These are phyloP conservation scores for Malbranchea zuffiana DNA, from an alignment of 2,329 filamentous ascomycete species.

Conservation along the genomic window DNA sequence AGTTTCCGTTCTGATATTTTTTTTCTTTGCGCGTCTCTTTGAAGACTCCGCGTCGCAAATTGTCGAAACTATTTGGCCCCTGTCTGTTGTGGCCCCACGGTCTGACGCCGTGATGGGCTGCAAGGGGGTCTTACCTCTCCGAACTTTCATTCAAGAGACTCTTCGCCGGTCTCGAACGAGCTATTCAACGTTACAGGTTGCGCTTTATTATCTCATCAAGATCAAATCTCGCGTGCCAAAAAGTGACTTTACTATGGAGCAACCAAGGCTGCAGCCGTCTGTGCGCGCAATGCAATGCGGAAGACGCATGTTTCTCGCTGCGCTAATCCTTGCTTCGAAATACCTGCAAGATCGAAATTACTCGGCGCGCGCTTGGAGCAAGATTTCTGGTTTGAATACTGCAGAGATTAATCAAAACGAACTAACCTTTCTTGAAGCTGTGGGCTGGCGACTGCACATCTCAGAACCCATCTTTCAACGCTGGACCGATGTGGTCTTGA, in stretches of 20 bases:
- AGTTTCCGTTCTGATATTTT: conserved; percentile 20
- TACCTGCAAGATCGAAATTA: conserved; percentile 98
- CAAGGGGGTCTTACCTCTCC: conserved; percentile 74
- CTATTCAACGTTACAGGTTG: conserved; percentile 94
- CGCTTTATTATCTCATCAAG: conserved; percentile 88
- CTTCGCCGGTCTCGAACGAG: conserved; percentile 87
- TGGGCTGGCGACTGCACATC: conserved; percentile 92
- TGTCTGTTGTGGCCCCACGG: conserved; percentile 68
- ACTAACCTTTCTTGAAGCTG: conserved; percentile 75
- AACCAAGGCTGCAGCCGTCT: conserved; percentile 59
- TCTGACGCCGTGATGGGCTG: conserved; percentile 53
- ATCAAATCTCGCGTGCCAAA: conserved; percentile 82
- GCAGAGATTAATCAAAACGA: conserved; percentile 96
- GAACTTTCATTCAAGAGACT: conserved; percentile 96
- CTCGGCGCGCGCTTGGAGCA: conserved; percentile 94
- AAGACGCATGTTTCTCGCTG: conserved; percentile 91
- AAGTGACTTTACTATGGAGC: conserved; percentile 77
- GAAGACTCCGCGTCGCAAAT: conserved; percentile 94
- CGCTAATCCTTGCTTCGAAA: conserved; percentile 91
- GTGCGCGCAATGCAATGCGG: conserved; percentile 84
- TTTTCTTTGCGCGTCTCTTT: conserved; percentile 18
- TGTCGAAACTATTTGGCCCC: conserved; percentile 92
- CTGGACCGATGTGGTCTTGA: conserved; percentile 87
- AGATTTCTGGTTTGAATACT: conserved; percentile 92
- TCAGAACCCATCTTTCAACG: conserved; percentile 77